These are phyloP conservation scores for Coniella lustricola DNA, from an alignment of 2,329 filamentous ascomycete genomes.

Conservation along the genomic window DNA sequence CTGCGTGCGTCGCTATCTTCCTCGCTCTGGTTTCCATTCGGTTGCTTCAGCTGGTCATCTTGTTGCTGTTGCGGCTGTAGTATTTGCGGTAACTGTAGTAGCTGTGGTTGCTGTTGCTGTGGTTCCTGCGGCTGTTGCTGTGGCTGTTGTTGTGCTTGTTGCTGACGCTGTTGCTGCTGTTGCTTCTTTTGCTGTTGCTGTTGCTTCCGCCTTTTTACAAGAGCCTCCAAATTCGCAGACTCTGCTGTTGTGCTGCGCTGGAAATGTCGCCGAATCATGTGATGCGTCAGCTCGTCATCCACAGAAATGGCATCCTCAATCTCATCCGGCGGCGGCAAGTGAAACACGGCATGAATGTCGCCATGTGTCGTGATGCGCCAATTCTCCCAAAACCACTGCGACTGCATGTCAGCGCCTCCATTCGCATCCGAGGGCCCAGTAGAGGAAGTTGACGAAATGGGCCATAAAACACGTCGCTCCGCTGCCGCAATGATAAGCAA, in stretches of 20 bases:
- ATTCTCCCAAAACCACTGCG: slow-evolving; percentile 56
- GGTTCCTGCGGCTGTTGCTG: slow-evolving; percentile 11
- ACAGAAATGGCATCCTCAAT: slow-evolving; percentile 50
- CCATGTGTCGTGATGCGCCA: slow-evolving; percentile 64
- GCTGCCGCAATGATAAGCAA: slow-evolving; percentile 63
- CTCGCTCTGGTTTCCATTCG: background rate
- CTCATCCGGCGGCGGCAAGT: slow-evolving; percentile 59
- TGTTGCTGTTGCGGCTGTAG: slow-evolving; percentile 1
- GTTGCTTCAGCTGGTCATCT: background rate
- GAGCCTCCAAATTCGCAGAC: slow-evolving; percentile 11
- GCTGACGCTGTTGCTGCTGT: background rate
- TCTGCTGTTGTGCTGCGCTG: slow-evolving; percentile 37
- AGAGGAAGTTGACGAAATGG: slow-evolving; percentile 20
- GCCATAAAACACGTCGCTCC: slow-evolving; percentile 65
- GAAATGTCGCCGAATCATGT: slow-evolving; percentile 52
- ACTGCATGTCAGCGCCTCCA: slow-evolving; percentile 16
- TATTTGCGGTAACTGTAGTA: background rate
- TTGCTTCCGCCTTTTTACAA: slow-evolving; percentile 13
- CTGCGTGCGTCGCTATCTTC: background rate
- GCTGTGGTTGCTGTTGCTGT: background rate
- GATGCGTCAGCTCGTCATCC: slow-evolving; percentile 51
- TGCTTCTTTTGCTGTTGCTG: slow-evolving; percentile 7
- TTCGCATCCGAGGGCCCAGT: background rate
- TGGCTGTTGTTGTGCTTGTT: no score
- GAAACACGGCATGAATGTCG: slow-evolving; percentile 67